These are phyloP conservation scores for Salix koriyanagi DNA, from an alignment of 345 rosid species.

Conservation along the genomic window DNA sequence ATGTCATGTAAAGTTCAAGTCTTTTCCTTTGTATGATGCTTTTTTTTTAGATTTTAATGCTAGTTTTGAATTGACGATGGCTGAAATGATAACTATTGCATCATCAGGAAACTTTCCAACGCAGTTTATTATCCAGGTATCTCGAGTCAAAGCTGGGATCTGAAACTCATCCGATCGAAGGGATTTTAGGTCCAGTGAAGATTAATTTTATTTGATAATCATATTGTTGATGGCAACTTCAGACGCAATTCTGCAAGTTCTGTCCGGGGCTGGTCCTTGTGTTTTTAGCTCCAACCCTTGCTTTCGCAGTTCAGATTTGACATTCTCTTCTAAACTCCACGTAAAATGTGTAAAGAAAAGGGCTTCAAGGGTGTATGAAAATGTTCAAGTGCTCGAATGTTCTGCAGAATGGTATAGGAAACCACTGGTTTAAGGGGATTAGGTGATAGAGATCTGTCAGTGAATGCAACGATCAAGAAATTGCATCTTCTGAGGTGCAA, in stretches of 20 bases:
- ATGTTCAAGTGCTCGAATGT: slow-evolving; percentile 23
- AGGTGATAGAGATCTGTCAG: slow-evolving; percentile 7
- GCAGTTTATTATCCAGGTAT: background rate
- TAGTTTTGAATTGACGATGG: background rate
- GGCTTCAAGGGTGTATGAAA: slow-evolving; percentile 14
- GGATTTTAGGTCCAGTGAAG: background rate
- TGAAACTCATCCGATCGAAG: background rate
- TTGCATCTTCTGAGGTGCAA: slow-evolving; percentile 35
- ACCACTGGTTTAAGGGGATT: slow-evolving; percentile 1
- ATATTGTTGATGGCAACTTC: slow-evolving; percentile 39
- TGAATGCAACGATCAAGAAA: slow-evolving; percentile 2
- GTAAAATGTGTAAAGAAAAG: slow-evolving; percentile 30
- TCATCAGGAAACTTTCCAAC: background rate
- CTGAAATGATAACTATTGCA: background rate
- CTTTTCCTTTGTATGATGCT: background rate
- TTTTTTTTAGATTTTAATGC: background rate
- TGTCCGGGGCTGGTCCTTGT: slow-evolving; percentile 37
- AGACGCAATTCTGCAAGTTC: slow-evolving; percentile 47
- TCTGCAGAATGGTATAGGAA: slow-evolving; percentile 14
- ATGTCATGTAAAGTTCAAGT: background rate
- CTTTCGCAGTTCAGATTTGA: slow-evolving; percentile 20
- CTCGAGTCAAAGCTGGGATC: background rate
- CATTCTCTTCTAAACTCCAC: slow-evolving; percentile 20
- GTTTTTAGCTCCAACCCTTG: slow-evolving; percentile 26
- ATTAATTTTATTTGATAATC: slow-evolving; percentile 2